A percentile compares a stretch with the other conserved stretches of the same genome.
Conservation (phyloP, 148 eudicot genomes). For the Fagopyrum homotropicum region DNA sequence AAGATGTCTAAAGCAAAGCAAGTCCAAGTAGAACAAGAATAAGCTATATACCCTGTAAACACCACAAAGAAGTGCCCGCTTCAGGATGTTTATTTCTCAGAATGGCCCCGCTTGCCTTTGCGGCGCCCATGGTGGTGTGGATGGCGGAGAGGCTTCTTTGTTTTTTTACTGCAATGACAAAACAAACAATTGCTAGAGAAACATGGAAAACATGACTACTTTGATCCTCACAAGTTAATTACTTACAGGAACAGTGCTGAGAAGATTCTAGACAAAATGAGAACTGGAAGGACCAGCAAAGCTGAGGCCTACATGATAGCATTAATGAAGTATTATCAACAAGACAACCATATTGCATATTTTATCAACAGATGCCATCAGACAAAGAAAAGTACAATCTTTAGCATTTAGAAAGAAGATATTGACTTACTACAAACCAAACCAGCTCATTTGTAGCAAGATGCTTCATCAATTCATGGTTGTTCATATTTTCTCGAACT, state of each 20-base stretch:
- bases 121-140: conserved; percentile 56
- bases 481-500: conserved; percentile 62
- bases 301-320: conserved; percentile 66
- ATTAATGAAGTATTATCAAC: background rate
- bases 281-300: conserved; percentile 68
- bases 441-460: conserved; percentile 85
- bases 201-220: background rate
- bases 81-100: conserved; percentile 41
- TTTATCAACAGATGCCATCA: background rate
- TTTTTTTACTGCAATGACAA: conserved; percentile 39
- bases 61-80: conserved; percentile 10
- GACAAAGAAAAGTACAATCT: background rate
- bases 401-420: background rate
- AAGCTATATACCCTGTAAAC: background rate
- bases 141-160: conserved; percentile 32
- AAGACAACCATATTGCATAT: background rate
- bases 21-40: conserved; percentile 11
- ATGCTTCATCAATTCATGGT: conserved; percentile 59
- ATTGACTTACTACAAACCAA: conserved; percentile 72
- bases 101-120: conserved; percentile 67
- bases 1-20: conserved; percentile 18
- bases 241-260: conserved; percentile 65
- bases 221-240: background rate
- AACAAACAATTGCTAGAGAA: background rate
- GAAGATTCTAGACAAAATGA: conserved; percentile 41